phyloP scores from a whole-genome alignment of 2,329 filamentous ascomycete species.

The Calonectria naviculata region DNA sequence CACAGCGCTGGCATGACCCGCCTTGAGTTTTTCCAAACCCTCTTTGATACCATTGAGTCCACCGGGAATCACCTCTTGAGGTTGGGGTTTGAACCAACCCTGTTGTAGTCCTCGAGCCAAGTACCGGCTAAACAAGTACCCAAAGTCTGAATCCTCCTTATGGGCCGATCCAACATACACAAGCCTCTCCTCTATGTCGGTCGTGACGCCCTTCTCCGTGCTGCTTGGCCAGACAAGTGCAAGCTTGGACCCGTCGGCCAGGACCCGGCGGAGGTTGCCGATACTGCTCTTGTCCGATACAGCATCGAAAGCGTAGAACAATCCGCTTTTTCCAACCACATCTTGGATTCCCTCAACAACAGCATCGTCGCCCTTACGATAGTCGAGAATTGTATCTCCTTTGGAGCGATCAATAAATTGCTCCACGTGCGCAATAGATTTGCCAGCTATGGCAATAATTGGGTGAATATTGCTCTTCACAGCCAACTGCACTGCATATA shows the following conservation, averaged over 20 bases:
- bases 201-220: not conserved
- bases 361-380: not conserved
- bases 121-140: not conserved
- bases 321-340: not conserved
- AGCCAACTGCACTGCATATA: not conserved
- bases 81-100: not conserved
- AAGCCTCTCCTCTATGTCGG: not conserved
- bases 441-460: not conserved
- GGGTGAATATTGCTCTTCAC: not conserved
- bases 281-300: not conserved
- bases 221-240: not conserved
- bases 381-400: not conserved
- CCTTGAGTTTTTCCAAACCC: not conserved
- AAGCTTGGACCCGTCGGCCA: not conserved
- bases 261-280: not conserved
- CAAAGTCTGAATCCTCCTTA: not conserved
- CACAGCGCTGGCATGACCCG: not conserved
- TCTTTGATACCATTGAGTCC: not conserved
- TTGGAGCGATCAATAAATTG: not conserved
- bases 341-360: not conserved
- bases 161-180: not conserved
- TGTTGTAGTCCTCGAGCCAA: not conserved
- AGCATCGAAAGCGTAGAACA: not conserved
- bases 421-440: not conserved
- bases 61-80: not conserved